phyloP scores from a whole-genome alignment of 192 early-diverging fungal genomes.

The Diversispora eburnea region DNA sequence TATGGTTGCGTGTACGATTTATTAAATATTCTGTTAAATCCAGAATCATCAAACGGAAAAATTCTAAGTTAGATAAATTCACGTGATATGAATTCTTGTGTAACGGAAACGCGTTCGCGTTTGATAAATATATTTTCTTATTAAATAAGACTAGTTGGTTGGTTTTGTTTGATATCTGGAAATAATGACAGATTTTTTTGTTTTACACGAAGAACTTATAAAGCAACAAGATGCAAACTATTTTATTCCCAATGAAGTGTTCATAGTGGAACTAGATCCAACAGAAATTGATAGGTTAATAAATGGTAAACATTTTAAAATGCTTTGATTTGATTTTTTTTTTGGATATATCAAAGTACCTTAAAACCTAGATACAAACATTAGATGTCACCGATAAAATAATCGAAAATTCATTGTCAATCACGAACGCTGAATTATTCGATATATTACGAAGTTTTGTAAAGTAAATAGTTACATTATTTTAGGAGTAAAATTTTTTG shows the following conservation, averaged over 20 bases:
- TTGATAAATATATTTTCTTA: no score
- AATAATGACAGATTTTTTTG: conserved; percentile 29
- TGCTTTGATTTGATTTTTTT: not conserved
- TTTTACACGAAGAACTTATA: conserved; percentile 57
- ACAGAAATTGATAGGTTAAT: conserved; percentile 35
- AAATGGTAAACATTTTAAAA: conserved; percentile 34
- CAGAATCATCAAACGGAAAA: no score
- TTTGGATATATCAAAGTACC: not conserved
- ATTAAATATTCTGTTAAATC: no score
- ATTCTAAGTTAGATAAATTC: no score
- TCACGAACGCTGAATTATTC: conserved; percentile 45
- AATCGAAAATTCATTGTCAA: conserved; percentile 31
- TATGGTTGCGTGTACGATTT: no score
- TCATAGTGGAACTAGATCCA: conserved; percentile 24
- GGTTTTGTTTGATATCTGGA: not conserved
- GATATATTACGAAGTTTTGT: conserved; percentile 59
- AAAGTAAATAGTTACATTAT: conserved; percentile 46
- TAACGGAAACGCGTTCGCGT: no score
- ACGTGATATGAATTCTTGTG: no score
- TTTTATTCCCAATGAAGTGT: conserved; percentile 35
- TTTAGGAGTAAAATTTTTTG: not conserved
- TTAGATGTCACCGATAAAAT: conserved; percentile 40
- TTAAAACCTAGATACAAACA: not conserved
- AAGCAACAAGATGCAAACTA: conserved; percentile 53
- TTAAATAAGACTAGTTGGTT: no score